Conservation (phyloP, 495 filamentous ascomycete species). For the Penicillium roqueforti region DNA sequence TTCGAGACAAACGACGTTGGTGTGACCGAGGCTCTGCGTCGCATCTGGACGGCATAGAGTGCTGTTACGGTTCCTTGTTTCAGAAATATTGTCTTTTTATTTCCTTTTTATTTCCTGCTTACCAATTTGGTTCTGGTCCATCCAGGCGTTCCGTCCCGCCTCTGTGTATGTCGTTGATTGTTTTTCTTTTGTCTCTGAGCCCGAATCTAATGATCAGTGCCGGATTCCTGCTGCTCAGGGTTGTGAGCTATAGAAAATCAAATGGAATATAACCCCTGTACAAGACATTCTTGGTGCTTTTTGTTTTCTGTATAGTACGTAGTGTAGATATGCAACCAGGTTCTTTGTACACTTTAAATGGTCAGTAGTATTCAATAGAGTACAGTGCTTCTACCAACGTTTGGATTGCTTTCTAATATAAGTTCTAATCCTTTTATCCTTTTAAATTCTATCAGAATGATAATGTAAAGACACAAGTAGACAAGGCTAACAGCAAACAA, state of each 20-base stretch:
- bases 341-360: background rate
- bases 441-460: background rate
- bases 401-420: background rate
- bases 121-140: constrained; percentile 19
- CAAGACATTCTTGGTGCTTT: background rate
- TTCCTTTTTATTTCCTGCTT: constrained; percentile 21
- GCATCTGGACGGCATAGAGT: constrained; percentile 71
- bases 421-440: background rate
- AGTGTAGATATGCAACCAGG: background rate
- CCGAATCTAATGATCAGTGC: constrained; percentile 21
- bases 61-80: constrained; percentile 15
- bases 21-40: constrained; percentile 79
- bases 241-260: constrained; percentile 12
- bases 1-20: constrained; percentile 99
- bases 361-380: background rate
- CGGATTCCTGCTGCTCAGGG: constrained; percentile 15
- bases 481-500: background rate
- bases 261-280: constrained; percentile 13
- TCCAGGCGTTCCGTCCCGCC: constrained; percentile 40
- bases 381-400: background rate
- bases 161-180: constrained; percentile 38
- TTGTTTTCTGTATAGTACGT: background rate
- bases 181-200: constrained; percentile 24
- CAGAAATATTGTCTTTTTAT: constrained; percentile 26
- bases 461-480: background rate